Evolutionary conservation across 305 asterid species (phyloP), one percentile per base, ranked within the genome.

Genomic region (Rubia peregrina): DNA sequence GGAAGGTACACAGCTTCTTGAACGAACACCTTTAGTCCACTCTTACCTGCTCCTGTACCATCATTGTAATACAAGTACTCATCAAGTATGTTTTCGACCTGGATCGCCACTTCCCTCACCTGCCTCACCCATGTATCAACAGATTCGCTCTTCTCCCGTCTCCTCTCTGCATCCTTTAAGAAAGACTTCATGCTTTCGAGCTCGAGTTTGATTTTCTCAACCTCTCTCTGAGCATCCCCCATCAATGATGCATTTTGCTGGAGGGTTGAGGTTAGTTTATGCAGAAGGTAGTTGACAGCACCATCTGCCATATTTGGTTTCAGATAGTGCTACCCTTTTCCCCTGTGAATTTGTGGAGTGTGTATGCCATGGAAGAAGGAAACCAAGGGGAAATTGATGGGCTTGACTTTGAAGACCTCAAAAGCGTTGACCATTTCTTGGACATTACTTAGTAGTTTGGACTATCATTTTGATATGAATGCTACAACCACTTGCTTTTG

Each of bases 121-220:
- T 74, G 76, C 71, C 66, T 71, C 11, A 74, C 51, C 82, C 82
- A 78, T 5, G 65, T 57, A 30, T 69, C 78, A 22, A 67, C 73
- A 9, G 67, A 59, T 42, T 78, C 74, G 14, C 46, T 72, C 73
- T 68, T 70, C 13, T 24, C 65, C 41, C 72, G 69, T 30, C 78
- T 70, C 51, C 41, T 17, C 55, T 74, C 76, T 22, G 82, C 82
- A 51, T 74, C 82, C 68, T 1, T 74, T 61, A 74, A 43, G 72
- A 78, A 74, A 12, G 82, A 75, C 62, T 70, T 64, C 82, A 78
- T 74, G 70, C 66, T 68, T 36, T 74, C 53, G 0, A 78, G 71
- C 74, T 78, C 82, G 26, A 65, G 72, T 78, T 70, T 78, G 14
- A 78, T 74, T 24, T 68, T 66, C 61, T 70, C 75, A 66, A 74